Base-by-base conservation (phyloP, 2,329 filamentous ascomycete genomes). In the Colletotrichum liriopes region DNA sequence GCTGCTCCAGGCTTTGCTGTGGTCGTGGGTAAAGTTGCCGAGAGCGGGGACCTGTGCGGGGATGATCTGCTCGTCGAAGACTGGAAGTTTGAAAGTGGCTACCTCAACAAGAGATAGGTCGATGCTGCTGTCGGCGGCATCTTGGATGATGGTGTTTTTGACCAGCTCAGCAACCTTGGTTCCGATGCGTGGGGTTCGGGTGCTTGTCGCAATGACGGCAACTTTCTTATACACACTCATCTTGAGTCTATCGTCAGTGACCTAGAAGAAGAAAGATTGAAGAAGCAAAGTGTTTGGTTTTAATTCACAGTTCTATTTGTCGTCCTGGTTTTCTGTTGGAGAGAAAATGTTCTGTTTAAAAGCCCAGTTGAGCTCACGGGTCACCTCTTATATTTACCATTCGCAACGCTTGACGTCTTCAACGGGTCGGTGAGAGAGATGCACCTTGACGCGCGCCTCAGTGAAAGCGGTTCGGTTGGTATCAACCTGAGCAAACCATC, bases 1-100 rank as follows among this genome's bases (percentile, higher is more conserved):
- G 5, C 75, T 76, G 41, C 80, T 84, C 86, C 87, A 89, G 0
- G 77, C 78, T n/a, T 79, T 81, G 43, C 82, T 82, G 77, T 86
- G 81, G n/a, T 81, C 80, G 52, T 84, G 76, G 7, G 78, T 74
- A 76, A 84, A 87, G 37, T 80, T 76, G 9, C 76, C 78, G 6
- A 77, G 69, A 0, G 73, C 75, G 2, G 84, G 84, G 0, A 86
- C 79, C 73, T 81, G 78, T 20, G 78, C 78, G 0, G 85, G 85
- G 14, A 82, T 76, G 14, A 80, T 78, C 0, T 78, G 73, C 76
- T 89, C 86, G 74, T 87, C 81, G 62, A 78, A 86, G 8, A 88
- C 74, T 12, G 86, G 86, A 8, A 88, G 83, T 61, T 81, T 80
- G 73, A 82, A 82, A 47, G 79, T 75, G 39, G 77, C 77, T 20